Base-by-base conservation (phyloP, 768 basidiomycete species). In the Amanita polypyramis region DNA sequence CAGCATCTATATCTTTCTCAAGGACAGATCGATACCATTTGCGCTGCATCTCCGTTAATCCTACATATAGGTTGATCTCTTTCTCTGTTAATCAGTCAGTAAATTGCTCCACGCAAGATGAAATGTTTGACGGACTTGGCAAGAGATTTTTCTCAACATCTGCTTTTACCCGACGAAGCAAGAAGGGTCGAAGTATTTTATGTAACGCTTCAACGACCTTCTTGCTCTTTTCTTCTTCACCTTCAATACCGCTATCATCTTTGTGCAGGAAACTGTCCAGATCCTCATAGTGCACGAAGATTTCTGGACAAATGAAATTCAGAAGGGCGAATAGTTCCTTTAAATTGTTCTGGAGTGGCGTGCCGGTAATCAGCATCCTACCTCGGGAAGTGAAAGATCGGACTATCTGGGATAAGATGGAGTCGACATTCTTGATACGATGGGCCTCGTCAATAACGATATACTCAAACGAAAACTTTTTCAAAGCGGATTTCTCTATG, bases 401-500 rank as follows among this genome's bases (percentile, higher is more conserved):
- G 41, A 98, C 91, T 58, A 99, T 97, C 65, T 96, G 91, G 12
- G 84, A 83, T 12, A 99, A 76, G 57, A 98, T 85, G 10, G 91
- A 95, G 62, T 97, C 91, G 55, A 95, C 93, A 62, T 98, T 98
- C 71, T 98, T 98, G 76, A 99, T 99, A 19, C 96, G 85, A 60
- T 99, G 95, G 0, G 95, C 95, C 67, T 99, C 95, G 66, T 99
- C 95, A 58, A 99, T 98, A 54, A 87, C 79, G 64, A 97, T 97
- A 66, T 98, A 98, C 64, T 95, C 90, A 70, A 97, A 98, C 0
- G 85, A 85, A 63, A 97, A 90, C 63, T 95, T 95, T 66, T 90
- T 91, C 52, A 98, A 72, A 0, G 85, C 76, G n/a, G 79, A 73
- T 65, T 92, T 92, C 62, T 99, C 96, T 55, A 95, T 90, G 53